These are phyloP conservation scores for Euphorbia lathyris DNA, from an alignment of 345 rosid species.

Conservation along the genomic window DNA sequence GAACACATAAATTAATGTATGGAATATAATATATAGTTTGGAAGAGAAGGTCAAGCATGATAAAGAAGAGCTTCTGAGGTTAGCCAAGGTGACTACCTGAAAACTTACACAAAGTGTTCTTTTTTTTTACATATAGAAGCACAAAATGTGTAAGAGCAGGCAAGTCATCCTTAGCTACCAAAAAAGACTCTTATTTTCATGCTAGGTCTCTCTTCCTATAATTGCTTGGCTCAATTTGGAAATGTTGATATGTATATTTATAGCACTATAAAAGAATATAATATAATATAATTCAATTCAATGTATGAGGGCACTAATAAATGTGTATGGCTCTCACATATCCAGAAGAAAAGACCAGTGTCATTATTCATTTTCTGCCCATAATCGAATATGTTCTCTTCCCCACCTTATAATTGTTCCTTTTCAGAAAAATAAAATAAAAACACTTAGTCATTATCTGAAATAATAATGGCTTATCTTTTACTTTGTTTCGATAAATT, in stretches of 20 bases:
- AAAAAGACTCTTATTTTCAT: constrained; percentile 17
- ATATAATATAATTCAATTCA: not conserved
- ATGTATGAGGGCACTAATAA: not conserved
- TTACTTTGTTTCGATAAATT: no score
- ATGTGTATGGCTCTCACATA: constrained; percentile 8
- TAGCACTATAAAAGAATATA: constrained; percentile 5
- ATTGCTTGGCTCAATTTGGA: no score
- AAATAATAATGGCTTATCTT: no score
- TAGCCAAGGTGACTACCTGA: constrained; percentile 26
- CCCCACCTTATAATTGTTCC: not conserved
- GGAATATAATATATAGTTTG: not conserved
- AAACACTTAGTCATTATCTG: no score
- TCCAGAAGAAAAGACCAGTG: not conserved
- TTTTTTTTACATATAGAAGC: not conserved
- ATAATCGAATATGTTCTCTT: constrained; percentile 15
- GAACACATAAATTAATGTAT: not conserved
- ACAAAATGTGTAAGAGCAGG: not conserved
- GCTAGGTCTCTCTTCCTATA: constrained; percentile 13
- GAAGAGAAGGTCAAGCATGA: constrained; percentile 17
- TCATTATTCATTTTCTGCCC: not conserved
- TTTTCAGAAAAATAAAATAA: no score
- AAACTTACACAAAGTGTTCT: not conserved
- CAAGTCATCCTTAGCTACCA: constrained; percentile 24
- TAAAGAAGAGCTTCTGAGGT: constrained; percentile 12
- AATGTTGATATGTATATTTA: not conserved